phyloP scores from a whole-genome alignment of 768 basidiomycete genomes.

The Hygrophorus russula region DNA sequence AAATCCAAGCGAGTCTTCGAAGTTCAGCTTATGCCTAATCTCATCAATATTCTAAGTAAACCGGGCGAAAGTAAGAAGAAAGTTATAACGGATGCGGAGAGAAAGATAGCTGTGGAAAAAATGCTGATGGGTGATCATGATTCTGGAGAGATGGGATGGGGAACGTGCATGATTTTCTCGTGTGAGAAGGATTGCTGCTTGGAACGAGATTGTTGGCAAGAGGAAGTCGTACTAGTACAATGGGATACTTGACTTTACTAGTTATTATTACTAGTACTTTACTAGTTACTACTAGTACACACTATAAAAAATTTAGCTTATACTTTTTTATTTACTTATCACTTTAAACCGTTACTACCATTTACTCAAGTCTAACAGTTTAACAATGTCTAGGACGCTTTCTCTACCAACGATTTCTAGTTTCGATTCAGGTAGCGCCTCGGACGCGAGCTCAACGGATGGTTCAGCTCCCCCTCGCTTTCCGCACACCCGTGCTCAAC shows the following conservation, averaged over 20 bases:
- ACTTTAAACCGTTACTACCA: too few relatives aligned
- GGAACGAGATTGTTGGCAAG: conserved; percentile 47
- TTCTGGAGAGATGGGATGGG: conserved; percentile 80
- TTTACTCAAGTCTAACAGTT: too few relatives aligned
- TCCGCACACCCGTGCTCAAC: conserved; percentile 77
- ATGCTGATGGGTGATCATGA: conserved; percentile 35
- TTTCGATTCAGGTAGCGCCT: not conserved
- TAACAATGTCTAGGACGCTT: conserved; percentile 1
- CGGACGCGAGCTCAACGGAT: not conserved
- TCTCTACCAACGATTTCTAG: not conserved
- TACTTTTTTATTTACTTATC: too few relatives aligned
- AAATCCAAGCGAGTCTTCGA: conserved; percentile 68
- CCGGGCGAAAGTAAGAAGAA: conserved; percentile 15
- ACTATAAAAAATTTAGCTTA: too few relatives aligned
- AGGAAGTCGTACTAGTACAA: conserved; percentile 67
- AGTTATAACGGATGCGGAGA: conserved; percentile 53
- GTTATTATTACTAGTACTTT: conserved; percentile 15
- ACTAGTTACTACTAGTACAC: too few relatives aligned
- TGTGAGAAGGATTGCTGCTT: conserved; percentile 71
- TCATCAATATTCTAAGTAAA: conserved; percentile 62
- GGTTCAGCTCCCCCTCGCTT: conserved; percentile 22
- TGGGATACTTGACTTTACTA: too few relatives aligned
- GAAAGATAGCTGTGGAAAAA: conserved; percentile 48
- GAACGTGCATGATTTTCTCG: conserved; percentile 81
- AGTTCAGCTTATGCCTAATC: conserved; percentile 89